Conservation (phyloP, 2,329 filamentous ascomycete genomes). For the Venturia carpophila region DNA sequence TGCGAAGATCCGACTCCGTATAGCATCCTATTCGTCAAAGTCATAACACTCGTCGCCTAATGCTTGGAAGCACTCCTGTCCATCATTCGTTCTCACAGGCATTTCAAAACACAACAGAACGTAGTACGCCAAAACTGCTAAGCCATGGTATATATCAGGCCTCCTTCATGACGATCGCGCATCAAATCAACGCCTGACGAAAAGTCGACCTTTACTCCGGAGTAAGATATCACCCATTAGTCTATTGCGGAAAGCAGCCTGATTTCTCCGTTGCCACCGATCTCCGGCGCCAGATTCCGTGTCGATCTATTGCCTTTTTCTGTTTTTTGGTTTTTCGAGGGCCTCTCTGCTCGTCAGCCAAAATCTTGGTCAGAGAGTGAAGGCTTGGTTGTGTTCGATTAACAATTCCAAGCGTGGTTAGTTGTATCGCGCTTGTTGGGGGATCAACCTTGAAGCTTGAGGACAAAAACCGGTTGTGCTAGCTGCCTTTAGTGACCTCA, state of each 20-base stretch:
- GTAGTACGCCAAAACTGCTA: not conserved
- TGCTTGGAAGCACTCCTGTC: not conserved
- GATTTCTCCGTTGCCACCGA: no score
- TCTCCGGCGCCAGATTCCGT: no score
- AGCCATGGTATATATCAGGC: not conserved
- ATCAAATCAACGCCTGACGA: not conserved
- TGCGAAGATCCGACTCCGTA: no score
- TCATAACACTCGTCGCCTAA: not conserved
- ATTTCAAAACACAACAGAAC: not conserved
- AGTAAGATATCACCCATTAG: not conserved
- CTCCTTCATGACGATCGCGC: not conserved
- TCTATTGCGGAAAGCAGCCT: not conserved
- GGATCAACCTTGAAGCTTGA: not conserved
- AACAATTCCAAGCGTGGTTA: not conserved
- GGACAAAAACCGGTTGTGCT: not conserved
- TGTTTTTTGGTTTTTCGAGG: not conserved
- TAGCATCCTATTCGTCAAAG: no score
- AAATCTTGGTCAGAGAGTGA: not conserved
- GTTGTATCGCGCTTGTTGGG: not conserved
- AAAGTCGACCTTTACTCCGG: not conserved
- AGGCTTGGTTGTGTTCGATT: not conserved
- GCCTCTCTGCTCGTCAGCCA: not conserved
- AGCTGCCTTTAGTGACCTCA: not conserved
- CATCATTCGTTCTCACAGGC: not conserved
- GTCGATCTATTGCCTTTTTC: not conserved